A percentile compares a stretch with the other conserved stretches of the same genome.
Conservation (phyloP, 1,139 yeast species). For the Sugiyamaella xylanicola region DNA sequence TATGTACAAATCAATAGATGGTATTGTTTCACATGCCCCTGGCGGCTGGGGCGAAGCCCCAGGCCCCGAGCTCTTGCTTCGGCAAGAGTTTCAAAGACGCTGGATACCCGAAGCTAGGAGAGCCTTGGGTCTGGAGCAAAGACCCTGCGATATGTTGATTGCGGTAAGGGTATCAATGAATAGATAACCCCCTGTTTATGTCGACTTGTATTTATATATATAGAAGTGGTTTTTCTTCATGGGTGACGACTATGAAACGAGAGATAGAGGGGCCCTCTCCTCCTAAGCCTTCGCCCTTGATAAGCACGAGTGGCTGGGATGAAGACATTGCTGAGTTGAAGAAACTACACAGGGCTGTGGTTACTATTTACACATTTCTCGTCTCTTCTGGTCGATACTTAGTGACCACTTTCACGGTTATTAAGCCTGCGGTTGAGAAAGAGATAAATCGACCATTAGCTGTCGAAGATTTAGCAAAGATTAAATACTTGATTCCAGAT, state of each 20-base stretch:
- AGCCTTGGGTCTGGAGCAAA: no score
- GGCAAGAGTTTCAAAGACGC: no score
- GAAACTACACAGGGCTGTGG: slow-evolving; percentile 28
- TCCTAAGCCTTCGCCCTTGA: not conserved
- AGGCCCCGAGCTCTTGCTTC: no score
- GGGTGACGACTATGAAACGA: not conserved
- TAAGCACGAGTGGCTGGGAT: not conserved
- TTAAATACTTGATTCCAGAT: slow-evolving; percentile 64
- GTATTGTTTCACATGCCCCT: not conserved
- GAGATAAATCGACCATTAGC: slow-evolving; percentile 36
- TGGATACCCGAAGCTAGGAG: no score
- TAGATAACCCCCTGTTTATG: no score
- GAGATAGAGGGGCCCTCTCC: not conserved
- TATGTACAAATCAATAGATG: not conserved
- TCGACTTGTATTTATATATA: no score
- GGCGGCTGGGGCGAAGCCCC: no score
- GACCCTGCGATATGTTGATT: no score
- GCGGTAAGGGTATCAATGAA: slow-evolving; percentile 1
- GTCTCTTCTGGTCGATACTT: slow-evolving; percentile 55
- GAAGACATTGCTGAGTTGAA: slow-evolving; percentile 9
- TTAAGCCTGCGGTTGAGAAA: slow-evolving; percentile 52
- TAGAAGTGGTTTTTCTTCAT: not conserved
- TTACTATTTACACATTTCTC: slow-evolving; percentile 58
- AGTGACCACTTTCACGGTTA: slow-evolving; percentile 54
- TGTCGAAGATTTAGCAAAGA: slow-evolving; percentile 60